phyloP scores from a whole-genome alignment of 805 yeast species.

The Suhomyces sp. region DNA sequence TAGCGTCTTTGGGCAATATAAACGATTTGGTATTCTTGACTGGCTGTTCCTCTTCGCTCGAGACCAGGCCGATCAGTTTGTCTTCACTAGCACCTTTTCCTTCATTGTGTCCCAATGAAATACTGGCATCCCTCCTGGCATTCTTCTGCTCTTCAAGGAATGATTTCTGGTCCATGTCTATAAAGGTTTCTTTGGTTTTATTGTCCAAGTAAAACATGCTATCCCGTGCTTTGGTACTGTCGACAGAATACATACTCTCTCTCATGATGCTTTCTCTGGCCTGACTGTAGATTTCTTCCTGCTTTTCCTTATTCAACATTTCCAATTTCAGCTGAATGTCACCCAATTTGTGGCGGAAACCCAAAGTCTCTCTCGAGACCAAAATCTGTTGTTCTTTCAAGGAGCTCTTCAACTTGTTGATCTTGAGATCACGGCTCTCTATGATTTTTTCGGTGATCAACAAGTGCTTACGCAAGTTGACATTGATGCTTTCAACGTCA shows the following conservation, averaged over 20 bases:
- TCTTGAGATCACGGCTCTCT: constrained; percentile 55
- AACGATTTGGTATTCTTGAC: neutral
- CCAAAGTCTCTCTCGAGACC: constrained; percentile 46
- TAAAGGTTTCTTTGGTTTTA: constrained; percentile 11
- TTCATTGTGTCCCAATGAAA: constrained; percentile 1
- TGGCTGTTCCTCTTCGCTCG: neutral
- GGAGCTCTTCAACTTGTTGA: constrained; percentile 49
- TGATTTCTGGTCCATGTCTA: constrained; percentile 10
- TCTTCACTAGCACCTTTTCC: neutral
- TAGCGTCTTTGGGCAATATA: neutral
- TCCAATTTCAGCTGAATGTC: constrained; percentile 20
- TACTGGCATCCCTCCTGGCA: constrained; percentile 1
- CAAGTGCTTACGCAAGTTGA: constrained; percentile 54
- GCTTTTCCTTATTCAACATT: constrained; percentile 10
- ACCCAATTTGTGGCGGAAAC: constrained; percentile 46
- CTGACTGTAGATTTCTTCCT: constrained; percentile 11
- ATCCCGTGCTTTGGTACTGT: constrained; percentile 13
- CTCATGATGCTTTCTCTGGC: constrained; percentile 13
- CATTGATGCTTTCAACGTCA: constrained; percentile 63
- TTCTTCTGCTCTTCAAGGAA: constrained; percentile 5
- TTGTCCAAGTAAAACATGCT: constrained; percentile 13
- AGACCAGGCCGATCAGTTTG: neutral
- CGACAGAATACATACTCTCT: constrained; percentile 15
- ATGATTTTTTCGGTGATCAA: constrained; percentile 54
- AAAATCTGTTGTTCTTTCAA: constrained; percentile 50